These are phyloP conservation scores for Phytomonas francai DNA, from an alignment of 208 protist genomes.

Conservation along the genomic window DNA sequence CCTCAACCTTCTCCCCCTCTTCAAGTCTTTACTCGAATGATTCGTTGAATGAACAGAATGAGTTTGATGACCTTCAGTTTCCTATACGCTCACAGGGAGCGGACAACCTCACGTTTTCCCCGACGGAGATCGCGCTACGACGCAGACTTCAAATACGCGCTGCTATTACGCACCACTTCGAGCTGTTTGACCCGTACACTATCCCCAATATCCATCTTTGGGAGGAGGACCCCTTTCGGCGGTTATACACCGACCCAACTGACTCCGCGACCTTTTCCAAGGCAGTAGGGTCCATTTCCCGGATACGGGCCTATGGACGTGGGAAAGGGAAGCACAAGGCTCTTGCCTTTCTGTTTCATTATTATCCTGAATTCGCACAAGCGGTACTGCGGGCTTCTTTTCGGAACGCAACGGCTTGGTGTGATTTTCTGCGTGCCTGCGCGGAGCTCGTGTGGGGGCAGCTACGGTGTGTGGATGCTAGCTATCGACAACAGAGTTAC, in stretches of 20 bases:
- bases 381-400: constrained; percentile 43
- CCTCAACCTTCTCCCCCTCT: background rate
- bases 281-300: constrained; percentile 19
- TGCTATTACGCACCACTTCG: constrained; percentile 17
- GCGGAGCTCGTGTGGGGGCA: constrained; percentile 20
- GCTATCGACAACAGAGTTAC: constrained; percentile 9
- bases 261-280: constrained; percentile 26
- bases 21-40: background rate
- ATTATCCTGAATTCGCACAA: constrained; percentile 43
- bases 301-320: constrained; percentile 34
- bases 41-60: background rate
- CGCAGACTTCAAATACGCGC: constrained; percentile 28
- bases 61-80: background rate
- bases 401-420: constrained; percentile 22
- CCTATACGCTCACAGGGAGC: background rate
- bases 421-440: constrained; percentile 35
- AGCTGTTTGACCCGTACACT: constrained; percentile 41
- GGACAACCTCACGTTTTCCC: background rate
- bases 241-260: constrained; percentile 30
- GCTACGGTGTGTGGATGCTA: constrained; percentile 19
- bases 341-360: constrained; percentile 24
- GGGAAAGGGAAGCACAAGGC: constrained; percentile 39
- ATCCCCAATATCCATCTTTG: constrained; percentile 44
- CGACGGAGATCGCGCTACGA: constrained; percentile 14
- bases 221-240: constrained; percentile 14